Conservation (phyloP, 805 yeast species). For the Nakazawaea populi region DNA sequence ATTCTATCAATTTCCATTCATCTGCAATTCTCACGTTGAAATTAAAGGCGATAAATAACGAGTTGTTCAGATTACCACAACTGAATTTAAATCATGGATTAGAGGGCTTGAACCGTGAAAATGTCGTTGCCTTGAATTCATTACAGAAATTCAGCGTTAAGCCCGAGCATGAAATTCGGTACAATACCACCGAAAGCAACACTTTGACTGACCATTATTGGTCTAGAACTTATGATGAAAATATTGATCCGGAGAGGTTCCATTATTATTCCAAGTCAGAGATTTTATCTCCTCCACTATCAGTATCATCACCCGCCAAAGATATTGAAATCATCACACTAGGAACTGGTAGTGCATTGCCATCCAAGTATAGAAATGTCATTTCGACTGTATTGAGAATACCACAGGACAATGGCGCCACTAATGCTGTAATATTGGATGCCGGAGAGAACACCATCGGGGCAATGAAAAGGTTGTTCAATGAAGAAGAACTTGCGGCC, state of each 20-base stretch:
- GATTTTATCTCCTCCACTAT: conserved; percentile 26
- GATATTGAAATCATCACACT: conserved; percentile 67
- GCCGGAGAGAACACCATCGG: conserved; percentile 96
- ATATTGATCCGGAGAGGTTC: conserved; percentile 22
- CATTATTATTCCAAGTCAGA: conserved; percentile 24
- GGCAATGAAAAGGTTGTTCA: conserved; percentile 56
- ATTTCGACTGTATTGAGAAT: conserved; percentile 71
- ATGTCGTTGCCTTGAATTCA: conserved; percentile 22
- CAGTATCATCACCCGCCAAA: conserved; percentile 25
- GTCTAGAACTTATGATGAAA: conserved; percentile 27
- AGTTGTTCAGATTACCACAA: conserved; percentile 35
- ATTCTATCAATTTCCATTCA: conserved; percentile 52
- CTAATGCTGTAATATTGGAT: conserved; percentile 57
- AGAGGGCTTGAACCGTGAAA: neutral
- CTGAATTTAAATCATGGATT: neutral
- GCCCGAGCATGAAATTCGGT: conserved; percentile 12
- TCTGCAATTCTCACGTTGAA: conserved; percentile 50
- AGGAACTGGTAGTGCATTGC: conserved; percentile 93
- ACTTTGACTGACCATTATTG: conserved; percentile 16
- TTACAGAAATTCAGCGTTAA: conserved; percentile 20
- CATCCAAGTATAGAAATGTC: conserved; percentile 81
- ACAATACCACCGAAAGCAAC: neutral
- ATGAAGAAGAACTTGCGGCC: conserved; percentile 32
- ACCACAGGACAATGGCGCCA: conserved; percentile 34
- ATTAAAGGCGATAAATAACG: conserved; percentile 46